These are phyloP conservation scores for Zygnema circumcarinatum DNA, from an alignment of 139 green algal species.

Conservation along the genomic window DNA sequence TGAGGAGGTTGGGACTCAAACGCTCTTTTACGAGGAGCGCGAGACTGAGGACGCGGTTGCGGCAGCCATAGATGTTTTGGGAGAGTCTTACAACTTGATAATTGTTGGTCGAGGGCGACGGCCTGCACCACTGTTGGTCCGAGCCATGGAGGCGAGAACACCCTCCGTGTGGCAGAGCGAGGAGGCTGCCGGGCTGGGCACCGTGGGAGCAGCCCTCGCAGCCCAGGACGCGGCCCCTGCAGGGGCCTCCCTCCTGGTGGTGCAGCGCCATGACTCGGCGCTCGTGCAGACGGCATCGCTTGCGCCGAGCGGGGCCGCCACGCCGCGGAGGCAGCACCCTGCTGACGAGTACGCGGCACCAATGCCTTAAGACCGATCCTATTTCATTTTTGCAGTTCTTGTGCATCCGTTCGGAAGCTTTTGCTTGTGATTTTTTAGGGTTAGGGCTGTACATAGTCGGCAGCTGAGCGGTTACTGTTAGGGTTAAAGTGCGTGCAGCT, in stretches of 20 bases:
- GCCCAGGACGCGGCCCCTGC: neutral
- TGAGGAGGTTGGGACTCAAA: neutral
- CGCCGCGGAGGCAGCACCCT: too few relatives aligned
- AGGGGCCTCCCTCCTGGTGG: constrained; percentile 31
- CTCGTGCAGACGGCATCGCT: neutral
- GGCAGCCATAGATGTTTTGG: neutral
- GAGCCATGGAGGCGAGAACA: neutral
- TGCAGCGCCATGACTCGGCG: constrained; percentile 48
- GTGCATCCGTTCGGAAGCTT: too few relatives aligned
- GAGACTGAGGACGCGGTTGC: constrained; percentile 20
- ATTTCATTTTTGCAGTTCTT: too few relatives aligned
- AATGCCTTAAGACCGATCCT: too few relatives aligned
- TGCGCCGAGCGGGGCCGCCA: neutral
- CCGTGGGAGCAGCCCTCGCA: constrained; percentile 29
- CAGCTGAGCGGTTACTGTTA: too few relatives aligned
- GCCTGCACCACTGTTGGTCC: constrained; percentile 4
- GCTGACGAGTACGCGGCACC: too few relatives aligned
- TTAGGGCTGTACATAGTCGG: too few relatives aligned
- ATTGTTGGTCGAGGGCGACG: constrained; percentile 38
- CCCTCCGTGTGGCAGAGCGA: neutral
- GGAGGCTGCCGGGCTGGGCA: constrained; percentile 14
- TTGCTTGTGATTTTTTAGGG: too few relatives aligned
- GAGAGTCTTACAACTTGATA: constrained; percentile 25
- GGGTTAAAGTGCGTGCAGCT: too few relatives aligned
- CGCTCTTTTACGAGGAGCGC: constrained; percentile 28